Evolutionary conservation across 169 alveolate genomes (phyloP).

Genomic region (Theileria orientalis): DNA sequence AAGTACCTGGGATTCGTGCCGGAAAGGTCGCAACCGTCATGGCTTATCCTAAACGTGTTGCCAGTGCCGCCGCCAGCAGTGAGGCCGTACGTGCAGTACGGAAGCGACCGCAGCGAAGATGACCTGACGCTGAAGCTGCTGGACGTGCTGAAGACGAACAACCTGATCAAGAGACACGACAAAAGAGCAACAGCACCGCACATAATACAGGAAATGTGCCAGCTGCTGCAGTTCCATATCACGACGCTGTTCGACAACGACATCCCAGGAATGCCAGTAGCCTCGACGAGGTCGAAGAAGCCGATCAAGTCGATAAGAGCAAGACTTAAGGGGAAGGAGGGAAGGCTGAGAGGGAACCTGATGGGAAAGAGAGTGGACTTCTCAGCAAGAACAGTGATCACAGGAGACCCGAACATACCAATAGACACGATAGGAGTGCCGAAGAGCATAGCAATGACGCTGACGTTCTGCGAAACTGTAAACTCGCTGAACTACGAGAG

Average conservation of each 20-base stretch:
- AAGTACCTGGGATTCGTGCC: conserved; percentile 93
- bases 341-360: conserved; percentile 97
- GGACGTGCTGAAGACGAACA: conserved; percentile 94
- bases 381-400: conserved; percentile 99
- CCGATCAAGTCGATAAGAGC: conserved; percentile 98
- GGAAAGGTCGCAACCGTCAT: conserved; percentile 90
- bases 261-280: conserved; percentile 94
- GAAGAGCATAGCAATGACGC: conserved; percentile 96
- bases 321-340: conserved; percentile 99
- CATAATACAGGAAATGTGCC: conserved; percentile 88
- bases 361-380: conserved; percentile 99
- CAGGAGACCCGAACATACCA: conserved; percentile 98
- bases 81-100: conserved; percentile 95
- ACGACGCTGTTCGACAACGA: conserved; percentile 97
- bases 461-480: conserved; percentile 98
- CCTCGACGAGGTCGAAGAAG: conserved; percentile 93
- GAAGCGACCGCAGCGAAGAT: conserved; percentile 94
- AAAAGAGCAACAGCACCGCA: conserved; percentile 89
- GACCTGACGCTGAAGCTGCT: conserved; percentile 95
- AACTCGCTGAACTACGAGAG: conserved; percentile 93
- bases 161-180: conserved; percentile 83
- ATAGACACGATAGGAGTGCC: conserved; percentile 97
- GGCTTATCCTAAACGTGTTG: conserved; percentile 92
- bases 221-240: conserved; percentile 91
- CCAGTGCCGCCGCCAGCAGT: conserved; percentile 99